These are phyloP conservation scores for Scheffersomyces titani DNA, from an alignment of 1,139 yeast species.

Conservation along the genomic window DNA sequence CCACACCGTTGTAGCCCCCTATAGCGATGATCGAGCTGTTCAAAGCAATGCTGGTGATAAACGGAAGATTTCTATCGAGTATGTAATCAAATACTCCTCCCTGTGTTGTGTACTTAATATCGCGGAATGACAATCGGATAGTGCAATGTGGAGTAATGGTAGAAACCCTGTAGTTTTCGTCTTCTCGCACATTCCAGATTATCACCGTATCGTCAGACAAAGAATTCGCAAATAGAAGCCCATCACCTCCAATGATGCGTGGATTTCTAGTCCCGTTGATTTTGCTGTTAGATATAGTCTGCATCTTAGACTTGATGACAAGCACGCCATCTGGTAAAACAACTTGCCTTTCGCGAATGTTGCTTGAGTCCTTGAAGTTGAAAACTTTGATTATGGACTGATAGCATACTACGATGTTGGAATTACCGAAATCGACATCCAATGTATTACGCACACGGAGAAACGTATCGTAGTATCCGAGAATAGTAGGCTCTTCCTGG, in stretches of 20 bases:
- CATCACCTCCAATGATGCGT: constrained; percentile 53
- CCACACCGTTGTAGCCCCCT: constrained; percentile 65
- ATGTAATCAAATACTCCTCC: background rate
- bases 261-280: constrained; percentile 3
- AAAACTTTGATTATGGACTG: constrained; percentile 26
- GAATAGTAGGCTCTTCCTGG: constrained; percentile 3
- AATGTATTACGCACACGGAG: constrained; percentile 14
- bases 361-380: constrained; percentile 17
- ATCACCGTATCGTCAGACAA: constrained; percentile 37
- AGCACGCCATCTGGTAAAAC: constrained; percentile 15
- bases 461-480: constrained; percentile 5
- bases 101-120: background rate
- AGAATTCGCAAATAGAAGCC: constrained; percentile 49
- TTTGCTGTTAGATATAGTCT: constrained; percentile 6
- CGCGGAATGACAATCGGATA: constrained; percentile 7
- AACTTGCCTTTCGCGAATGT: constrained; percentile 5
- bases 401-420: constrained; percentile 34
- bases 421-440: constrained; percentile 58
- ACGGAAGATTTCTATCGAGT: constrained; percentile 4
- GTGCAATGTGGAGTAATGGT: constrained; percentile 20
- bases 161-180: constrained; percentile 9
- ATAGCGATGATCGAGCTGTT: constrained; percentile 52
- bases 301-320: constrained; percentile 23
- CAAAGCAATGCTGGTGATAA: constrained; percentile 33
- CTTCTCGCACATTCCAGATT: constrained; percentile 45